These are phyloP conservation scores for Hymenotorrendiella dingleyae DNA, from an alignment of 2,329 filamentous ascomycete genomes.

Conservation along the genomic window DNA sequence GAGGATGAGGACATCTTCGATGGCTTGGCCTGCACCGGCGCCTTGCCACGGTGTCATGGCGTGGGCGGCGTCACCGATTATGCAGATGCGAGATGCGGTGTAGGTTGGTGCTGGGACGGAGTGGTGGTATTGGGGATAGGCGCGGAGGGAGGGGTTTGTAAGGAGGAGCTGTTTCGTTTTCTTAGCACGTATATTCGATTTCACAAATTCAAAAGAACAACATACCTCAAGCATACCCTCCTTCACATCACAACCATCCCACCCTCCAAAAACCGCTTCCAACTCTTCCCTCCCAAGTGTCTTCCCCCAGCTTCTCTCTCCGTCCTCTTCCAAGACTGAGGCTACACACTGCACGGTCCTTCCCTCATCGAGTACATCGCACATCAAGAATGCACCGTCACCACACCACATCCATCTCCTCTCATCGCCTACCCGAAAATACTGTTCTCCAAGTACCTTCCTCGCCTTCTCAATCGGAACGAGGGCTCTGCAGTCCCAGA, in stretches of 20 bases:
- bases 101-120: not conserved
- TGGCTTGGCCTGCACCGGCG: conserved; percentile 48
- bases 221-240: not conserved
- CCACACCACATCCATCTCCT: not conserved
- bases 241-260: not conserved
- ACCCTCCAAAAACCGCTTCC: not conserved
- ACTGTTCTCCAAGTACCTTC: not conserved
- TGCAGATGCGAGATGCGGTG: conserved; percentile 28
- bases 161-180: not conserved
- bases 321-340: not conserved
- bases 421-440: not conserved
- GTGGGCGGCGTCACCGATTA: conserved; percentile 57
- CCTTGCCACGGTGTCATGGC: conserved; percentile 53
- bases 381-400: not conserved
- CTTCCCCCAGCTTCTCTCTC: not conserved
- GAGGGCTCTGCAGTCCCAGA: not conserved
- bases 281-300: not conserved
- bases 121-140: conserved; percentile 1
- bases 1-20: conserved; percentile 42
- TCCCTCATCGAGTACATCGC: conserved; percentile 1
- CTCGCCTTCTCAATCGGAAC: not conserved
- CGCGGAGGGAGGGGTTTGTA: not conserved
- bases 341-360: conserved; percentile 2
- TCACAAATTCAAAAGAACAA: not conserved
- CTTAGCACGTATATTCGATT: no score